Base-by-base conservation (phyloP, 345 rosid species). In the Nasturtium officinale region DNA sequence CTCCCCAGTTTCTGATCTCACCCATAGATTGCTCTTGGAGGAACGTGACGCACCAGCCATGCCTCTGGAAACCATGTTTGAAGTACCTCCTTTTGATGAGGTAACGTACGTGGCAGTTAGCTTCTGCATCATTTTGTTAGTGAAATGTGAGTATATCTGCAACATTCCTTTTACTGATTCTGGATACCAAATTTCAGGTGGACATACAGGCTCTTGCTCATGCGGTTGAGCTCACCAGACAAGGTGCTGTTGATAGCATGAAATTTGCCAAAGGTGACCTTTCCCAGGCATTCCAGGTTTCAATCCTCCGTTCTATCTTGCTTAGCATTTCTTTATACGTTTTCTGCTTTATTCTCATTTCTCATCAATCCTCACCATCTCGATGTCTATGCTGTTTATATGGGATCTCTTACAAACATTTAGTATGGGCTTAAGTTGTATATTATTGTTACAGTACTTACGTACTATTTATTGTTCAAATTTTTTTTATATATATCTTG, bases 121-220 rank as follows among this genome's bases (percentile, higher is more conserved):
- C 32, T 65, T 69, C 68, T 50, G 35, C 29, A 5, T 51, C 65
- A 15, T 47, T 52, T 74, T 66, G 71, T 43, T 33, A 5, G 21
- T 29, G 30, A 29, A 50, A 35, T 42, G 18, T 42, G 5, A 43
- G n/a, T 43, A 63, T 61, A 33, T 20, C 40, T 56, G 32, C 63
- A 57, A 28, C 46, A 18, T 57, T 20, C 69, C 11, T 32, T 16
- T 4, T 35, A 13, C 33, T 69, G 50, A 55, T 72, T 42, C 62
- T 61, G 68, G 11, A 5, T 72, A 43, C 55, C 65, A 37, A 37
- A 65, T 23, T 66, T 52, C 82, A 94, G 98, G 93, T 85, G 74
- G 98, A 94, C 71, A 87, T 94, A 72, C 98, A 94, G 77, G 96
- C 98, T 77, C 96, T 94, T 79, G 93, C 91, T 23, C 97, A 94